Conservation (phyloP, 768 basidiomycete genomes). For the Leccinellum albellum region DNA sequence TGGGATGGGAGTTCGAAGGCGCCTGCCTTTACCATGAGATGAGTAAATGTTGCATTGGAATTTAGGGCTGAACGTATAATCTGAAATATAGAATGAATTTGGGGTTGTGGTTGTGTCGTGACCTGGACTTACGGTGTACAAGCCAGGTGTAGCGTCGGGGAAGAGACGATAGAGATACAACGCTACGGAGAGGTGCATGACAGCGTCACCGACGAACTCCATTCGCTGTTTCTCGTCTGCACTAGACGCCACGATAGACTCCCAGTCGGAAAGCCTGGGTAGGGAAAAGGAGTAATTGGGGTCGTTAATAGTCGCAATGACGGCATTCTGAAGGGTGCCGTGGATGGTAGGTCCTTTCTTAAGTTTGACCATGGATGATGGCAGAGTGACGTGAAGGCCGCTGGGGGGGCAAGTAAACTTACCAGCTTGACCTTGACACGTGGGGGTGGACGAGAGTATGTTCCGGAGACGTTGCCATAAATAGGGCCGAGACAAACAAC, state of each 20-base stretch:
- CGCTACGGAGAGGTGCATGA: slow-evolving; percentile 42
- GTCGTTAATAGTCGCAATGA: slow-evolving; percentile 28
- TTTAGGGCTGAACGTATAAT: slow-evolving; percentile 25
- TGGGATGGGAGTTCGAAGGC: slow-evolving; percentile 18
- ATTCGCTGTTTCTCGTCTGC: slow-evolving; percentile 36
- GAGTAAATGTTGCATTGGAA: slow-evolving; percentile 37
- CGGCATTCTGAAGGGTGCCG: slow-evolving; percentile 17
- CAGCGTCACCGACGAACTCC: slow-evolving; percentile 47
- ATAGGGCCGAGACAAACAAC: slow-evolving; percentile 5
- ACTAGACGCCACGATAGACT: slow-evolving; percentile 25
- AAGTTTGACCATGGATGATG: slow-evolving; percentile 17
- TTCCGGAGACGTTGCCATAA: background rate
- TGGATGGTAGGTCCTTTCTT: slow-evolving; percentile 15
- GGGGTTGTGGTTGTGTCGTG: background rate
- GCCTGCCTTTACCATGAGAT: slow-evolving; percentile 36
- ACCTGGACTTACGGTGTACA: slow-evolving; percentile 34
- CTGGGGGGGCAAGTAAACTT: background rate
- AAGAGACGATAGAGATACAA: slow-evolving; percentile 35
- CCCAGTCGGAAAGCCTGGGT: slow-evolving; percentile 28
- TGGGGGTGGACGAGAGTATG: too few species aligned
- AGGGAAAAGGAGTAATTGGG: slow-evolving; percentile 25
- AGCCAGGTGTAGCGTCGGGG: slow-evolving; percentile 30
- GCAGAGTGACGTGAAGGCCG: too few species aligned
- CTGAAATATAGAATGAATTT: slow-evolving; percentile 5
- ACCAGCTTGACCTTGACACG: too few species aligned